phyloP scores from a whole-genome alignment of 108 stramenopile species.

The Nitzschia putrida region DNA sequence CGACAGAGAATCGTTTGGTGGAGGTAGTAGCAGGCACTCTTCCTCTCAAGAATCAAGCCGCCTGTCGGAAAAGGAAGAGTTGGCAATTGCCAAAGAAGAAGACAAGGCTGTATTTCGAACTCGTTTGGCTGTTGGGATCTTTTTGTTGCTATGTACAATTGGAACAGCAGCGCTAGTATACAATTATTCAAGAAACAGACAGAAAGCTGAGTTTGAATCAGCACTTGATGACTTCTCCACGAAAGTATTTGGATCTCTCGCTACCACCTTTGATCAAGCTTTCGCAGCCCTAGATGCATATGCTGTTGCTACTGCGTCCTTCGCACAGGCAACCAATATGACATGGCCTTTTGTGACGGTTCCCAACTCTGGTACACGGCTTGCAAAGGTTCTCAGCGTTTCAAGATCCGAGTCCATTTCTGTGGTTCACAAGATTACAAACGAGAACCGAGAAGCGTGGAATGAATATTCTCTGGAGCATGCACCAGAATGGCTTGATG shows the following conservation, averaged over 20 bases:
- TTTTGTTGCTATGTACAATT: neutral
- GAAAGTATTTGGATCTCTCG: neutral
- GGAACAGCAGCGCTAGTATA: neutral
- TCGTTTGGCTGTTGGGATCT: neutral
- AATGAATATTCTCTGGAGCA: constrained; percentile 32
- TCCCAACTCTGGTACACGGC: constrained; percentile 42
- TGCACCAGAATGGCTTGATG: constrained; percentile 28
- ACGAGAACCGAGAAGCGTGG: constrained; percentile 34
- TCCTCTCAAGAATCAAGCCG: too few species aligned
- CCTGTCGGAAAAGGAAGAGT: too few species aligned
- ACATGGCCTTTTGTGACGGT: constrained; percentile 11
- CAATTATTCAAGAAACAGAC: neutral
- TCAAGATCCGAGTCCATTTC: constrained; percentile 38
- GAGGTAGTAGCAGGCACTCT: too few species aligned
- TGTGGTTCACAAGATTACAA: constrained; percentile 21
- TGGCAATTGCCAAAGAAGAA: neutral
- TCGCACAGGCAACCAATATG: neutral
- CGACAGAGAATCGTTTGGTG: too few species aligned
- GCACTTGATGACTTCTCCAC: neutral
- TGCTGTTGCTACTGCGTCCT: neutral
- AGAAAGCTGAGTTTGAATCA: neutral
- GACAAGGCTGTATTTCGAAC: neutral
- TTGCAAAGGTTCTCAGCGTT: constrained; percentile 22
- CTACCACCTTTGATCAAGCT: neutral
- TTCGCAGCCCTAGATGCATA: neutral